phyloP scores from a whole-genome alignment of 306 rosid genomes.

The Cotoneaster glaucophyllus region DNA sequence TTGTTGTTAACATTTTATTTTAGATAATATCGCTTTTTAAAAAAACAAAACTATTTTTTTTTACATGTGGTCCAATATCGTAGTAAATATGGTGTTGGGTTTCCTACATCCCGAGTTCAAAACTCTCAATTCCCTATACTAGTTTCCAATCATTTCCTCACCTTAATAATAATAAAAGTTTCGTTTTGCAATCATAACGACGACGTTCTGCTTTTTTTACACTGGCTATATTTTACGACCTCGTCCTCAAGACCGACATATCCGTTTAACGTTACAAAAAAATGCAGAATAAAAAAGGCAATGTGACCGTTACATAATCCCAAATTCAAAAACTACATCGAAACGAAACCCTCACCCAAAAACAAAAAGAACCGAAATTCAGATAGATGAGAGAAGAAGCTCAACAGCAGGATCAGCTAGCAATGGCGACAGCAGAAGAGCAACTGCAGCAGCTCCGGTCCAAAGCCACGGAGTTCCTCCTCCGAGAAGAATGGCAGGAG shows the following conservation, averaged over 20 bases:
- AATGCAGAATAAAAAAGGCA: background rate
- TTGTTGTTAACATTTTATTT: too few relatives aligned
- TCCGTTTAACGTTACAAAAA: background rate
- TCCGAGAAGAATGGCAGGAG: constrained; percentile 82
- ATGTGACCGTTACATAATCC: constrained; percentile 23
- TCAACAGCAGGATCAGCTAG: background rate
- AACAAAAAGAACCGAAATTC: background rate
- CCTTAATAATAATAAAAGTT: background rate
- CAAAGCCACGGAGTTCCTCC: constrained; percentile 72
- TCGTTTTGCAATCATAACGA: background rate
- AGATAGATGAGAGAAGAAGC: background rate
- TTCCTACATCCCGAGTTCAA: too few relatives aligned
- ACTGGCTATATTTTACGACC: too few relatives aligned
- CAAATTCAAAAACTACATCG: constrained; percentile 11
- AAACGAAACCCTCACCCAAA: constrained; percentile 6
- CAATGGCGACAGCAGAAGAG: constrained; percentile 52
- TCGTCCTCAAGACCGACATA: background rate
- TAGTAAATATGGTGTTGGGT: fast-evolving
- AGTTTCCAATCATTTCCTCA: too few relatives aligned
- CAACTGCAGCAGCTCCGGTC: constrained; percentile 60
- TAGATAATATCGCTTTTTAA: too few relatives aligned
- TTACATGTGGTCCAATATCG: fast-evolving
- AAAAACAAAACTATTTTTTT: too few relatives aligned
- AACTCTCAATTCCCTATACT: too few relatives aligned
- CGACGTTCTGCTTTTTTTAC: background rate